Evolutionary conservation across 192 early-diverging fungal species (phyloP), one percentile per base, ranked within the genome.

Genomic region (Gonapodya prolifera): DNA sequence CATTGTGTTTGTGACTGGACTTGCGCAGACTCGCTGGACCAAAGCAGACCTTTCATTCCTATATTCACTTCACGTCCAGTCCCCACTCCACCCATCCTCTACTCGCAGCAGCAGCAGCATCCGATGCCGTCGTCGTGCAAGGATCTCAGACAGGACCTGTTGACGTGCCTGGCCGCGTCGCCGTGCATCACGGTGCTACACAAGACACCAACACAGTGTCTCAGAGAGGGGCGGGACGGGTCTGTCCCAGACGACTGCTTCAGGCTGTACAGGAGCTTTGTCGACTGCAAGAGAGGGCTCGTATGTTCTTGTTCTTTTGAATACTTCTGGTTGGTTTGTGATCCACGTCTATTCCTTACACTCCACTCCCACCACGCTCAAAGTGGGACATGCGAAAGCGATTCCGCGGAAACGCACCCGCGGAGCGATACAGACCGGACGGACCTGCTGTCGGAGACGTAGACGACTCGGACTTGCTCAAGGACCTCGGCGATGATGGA

Each of bases 331-430:
- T n/a, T n/a, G n/a, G n/a, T n/a, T n/a, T n/a, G n/a, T n/a, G n/a
- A n/a, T n/a, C n/a, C n/a, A n/a, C n/a, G n/a, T 73, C 71, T 73
- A 2, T 18, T 30, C 32, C 32, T 73, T 18, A 2, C 18, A 32
- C 71, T 73, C 31, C 18, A 18, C 29, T 16, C 8, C 28, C 71
- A 30, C 32, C 71, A 13, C 32, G 29, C 71, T 18, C 31, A 32
- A 8, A 73, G 71, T 73, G 71, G 71, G 71, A 73, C 31, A 73
- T 73, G 71, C 71, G 71, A 29, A 73, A 73, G 31, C 18, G 71
- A 8, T 73, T 73, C 71, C 71, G 71, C 2, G 71, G 45, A 8
- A 61, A 61, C 45, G 45, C 45, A 61, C 45, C 45, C 45, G 45
- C 45, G 8, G 45, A 61, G 45, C 45, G 45, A 61, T 61, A 61